phyloP scores from a whole-genome alignment of 2,329 filamentous ascomycete species.

The Nemania sp. region DNA sequence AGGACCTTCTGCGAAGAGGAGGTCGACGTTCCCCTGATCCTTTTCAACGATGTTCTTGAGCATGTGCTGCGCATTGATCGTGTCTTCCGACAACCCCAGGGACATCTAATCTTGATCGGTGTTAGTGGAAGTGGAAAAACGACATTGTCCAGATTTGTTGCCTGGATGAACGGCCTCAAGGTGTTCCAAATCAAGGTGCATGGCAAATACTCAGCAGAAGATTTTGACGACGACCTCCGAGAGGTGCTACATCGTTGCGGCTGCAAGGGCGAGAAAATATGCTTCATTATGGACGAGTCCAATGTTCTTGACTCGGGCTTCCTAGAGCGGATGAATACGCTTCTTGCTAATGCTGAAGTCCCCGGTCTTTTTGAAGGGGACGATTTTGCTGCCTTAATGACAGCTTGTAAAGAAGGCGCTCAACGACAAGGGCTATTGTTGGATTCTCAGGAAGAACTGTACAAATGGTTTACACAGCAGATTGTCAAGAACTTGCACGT shows the following conservation, averaged over 20 bases:
- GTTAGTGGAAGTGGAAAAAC: slow-evolving; percentile 99
- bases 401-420: slow-evolving; percentile 96
- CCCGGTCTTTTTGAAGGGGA: slow-evolving; percentile 99
- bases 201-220: slow-evolving; percentile 95
- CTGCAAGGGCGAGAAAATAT: slow-evolving; percentile 99
- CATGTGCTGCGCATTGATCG: slow-evolving; percentile 98
- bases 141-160: slow-evolving; percentile 94
- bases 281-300: slow-evolving; percentile 99
- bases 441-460: slow-evolving; percentile 98
- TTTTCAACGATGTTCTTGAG: slow-evolving; percentile 99
- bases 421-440: slow-evolving; percentile 93
- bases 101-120: slow-evolving; percentile 96
- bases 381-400: slow-evolving; percentile 98
- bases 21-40: slow-evolving; percentile 94
- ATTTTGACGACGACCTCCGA: slow-evolving; percentile 97
- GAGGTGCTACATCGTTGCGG: slow-evolving; percentile 92
- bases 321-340: slow-evolving; percentile 97
- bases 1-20: slow-evolving; percentile 99
- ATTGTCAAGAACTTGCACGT: slow-evolving; percentile 99
- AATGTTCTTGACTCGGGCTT: slow-evolving; percentile 99
- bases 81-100: slow-evolving; percentile 97
- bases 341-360: slow-evolving; percentile 98
- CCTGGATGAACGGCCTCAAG: slow-evolving; percentile 99
- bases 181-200: slow-evolving; percentile 99
- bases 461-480: slow-evolving; percentile 99